Percentiles rank a stretch among this genome's conserved stretches.
phyloP scores from a whole-genome alignment of 768 basidiomycete genomes.

The Tylopilus subfusipes region DNA sequence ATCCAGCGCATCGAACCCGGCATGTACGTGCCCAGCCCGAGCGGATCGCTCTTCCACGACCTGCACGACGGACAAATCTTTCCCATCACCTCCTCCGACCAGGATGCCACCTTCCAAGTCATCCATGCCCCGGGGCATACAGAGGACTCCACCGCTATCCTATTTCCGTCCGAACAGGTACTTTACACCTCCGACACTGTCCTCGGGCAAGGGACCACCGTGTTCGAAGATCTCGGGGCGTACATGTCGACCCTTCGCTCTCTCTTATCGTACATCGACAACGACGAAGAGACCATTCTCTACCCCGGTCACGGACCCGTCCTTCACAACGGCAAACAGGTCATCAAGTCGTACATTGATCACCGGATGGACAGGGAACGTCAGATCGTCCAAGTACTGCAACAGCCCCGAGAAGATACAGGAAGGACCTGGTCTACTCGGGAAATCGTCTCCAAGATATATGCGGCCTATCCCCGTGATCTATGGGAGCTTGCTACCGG shows the following conservation, averaged over 20 bases:
- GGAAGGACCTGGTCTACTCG: conserved; percentile 53
- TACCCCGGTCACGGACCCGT: conserved; percentile 91
- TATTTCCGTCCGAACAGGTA: conserved; percentile 63
- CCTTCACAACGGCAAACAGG: conserved; percentile 54
- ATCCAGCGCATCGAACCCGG: conserved; percentile 38
- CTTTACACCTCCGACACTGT: conserved; percentile 92
- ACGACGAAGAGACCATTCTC: conserved; percentile 43
- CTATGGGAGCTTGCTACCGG: conserved; percentile 72
- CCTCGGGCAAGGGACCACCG: conserved; percentile 84
- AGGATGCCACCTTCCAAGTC: conserved; percentile 45
- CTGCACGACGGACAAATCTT: conserved; percentile 55
- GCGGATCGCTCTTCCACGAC: conserved; percentile 52
- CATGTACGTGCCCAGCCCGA: conserved; percentile 43
- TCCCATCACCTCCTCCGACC: conserved; percentile 26
- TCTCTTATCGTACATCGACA: conserved; percentile 45
- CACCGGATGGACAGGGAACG: conserved; percentile 80
- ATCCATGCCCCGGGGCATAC: conserved; percentile 92
- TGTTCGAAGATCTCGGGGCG: conserved; percentile 77
- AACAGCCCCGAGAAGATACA: conserved; percentile 27
- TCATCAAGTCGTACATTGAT: conserved; percentile 68
- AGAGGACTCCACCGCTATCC: conserved; percentile 73
- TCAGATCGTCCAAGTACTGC: conserved; percentile 62
- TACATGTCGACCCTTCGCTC: conserved; percentile 65
- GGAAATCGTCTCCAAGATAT: conserved; percentile 62
- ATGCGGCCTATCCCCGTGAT: conserved; percentile 65